These are phyloP conservation scores for Isochrysis galbana DNA, from an alignment of 78 protist species.

Conservation along the genomic window DNA sequence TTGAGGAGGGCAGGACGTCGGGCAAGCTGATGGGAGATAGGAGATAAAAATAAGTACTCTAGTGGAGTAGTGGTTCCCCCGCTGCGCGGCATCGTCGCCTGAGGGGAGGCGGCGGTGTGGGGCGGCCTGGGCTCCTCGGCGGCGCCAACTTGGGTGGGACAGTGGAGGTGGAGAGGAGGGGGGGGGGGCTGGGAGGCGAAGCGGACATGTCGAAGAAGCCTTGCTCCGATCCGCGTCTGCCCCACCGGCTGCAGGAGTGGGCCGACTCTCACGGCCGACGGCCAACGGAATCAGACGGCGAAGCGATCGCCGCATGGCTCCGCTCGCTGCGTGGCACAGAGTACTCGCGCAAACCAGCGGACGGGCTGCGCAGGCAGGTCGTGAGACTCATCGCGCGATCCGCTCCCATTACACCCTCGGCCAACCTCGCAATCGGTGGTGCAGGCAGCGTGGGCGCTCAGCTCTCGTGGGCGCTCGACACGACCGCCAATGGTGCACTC, in stretches of 20 bases:
- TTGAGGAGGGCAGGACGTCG: too few species aligned
- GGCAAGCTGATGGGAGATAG: too few species aligned
- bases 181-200: too few species aligned
- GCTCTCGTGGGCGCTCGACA: neutral
- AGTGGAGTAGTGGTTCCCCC: too few species aligned
- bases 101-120: too few species aligned
- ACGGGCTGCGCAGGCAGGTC: neutral
- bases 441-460: neutral
- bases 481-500: too few species aligned
- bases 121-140: too few species aligned
- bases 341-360: neutral
- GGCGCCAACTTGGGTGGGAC: too few species aligned
- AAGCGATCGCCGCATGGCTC: neutral
- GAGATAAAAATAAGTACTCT: too few species aligned
- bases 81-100: too few species aligned
- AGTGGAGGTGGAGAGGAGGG: too few species aligned
- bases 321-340: neutral
- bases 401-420: neutral
- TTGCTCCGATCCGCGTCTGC: conserved; percentile 15
- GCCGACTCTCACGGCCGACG: neutral
- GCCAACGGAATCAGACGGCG: neutral
- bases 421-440: neutral
- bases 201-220: too few species aligned
- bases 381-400: neutral
- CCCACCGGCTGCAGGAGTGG: conserved; percentile 1